Percentiles rank a stretch among this genome's conserved stretches.
These are phyloP conservation scores for Tribonema minus DNA, from an alignment of 108 stramenopile genomes.

Conservation along the genomic window DNA sequence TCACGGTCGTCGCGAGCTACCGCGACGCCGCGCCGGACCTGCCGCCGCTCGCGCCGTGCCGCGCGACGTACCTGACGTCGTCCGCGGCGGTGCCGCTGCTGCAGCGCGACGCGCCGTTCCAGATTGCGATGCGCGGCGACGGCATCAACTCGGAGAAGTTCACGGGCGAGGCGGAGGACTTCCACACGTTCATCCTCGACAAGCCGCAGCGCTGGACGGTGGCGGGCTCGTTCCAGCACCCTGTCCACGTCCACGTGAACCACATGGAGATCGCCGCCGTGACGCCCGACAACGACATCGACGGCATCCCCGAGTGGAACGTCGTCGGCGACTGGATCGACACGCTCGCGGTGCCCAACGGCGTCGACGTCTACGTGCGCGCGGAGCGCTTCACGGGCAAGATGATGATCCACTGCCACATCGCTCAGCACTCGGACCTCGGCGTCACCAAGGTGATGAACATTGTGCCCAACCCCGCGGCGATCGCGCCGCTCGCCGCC, in stretches of 20 bases:
- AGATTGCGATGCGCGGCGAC: background rate
- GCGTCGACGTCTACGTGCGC: background rate
- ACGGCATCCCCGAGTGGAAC: constrained; percentile 23
- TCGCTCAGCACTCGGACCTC: background rate
- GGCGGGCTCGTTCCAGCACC: constrained; percentile 10
- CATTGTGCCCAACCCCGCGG: background rate
- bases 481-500: background rate
- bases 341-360: background rate
- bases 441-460: background rate
- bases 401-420: background rate
- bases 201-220: constrained; percentile 14
- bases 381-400: background rate
- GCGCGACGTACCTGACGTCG: background rate
- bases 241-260: constrained; percentile 42
- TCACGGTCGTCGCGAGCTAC: background rate
- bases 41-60: background rate
- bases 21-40: background rate
- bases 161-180: background rate
- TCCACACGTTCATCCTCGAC: background rate
- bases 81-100: background rate
- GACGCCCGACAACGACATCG: background rate
- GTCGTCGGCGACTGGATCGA: constrained; percentile 33
- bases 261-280: constrained; percentile 14
- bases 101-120: background rate
- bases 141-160: background rate